Evolutionary conservation across 192 early-diverging fungal genomes (phyloP), one percentile per base, ranked within the genome.

Genomic region (Umbelopsis sp.): DNA sequence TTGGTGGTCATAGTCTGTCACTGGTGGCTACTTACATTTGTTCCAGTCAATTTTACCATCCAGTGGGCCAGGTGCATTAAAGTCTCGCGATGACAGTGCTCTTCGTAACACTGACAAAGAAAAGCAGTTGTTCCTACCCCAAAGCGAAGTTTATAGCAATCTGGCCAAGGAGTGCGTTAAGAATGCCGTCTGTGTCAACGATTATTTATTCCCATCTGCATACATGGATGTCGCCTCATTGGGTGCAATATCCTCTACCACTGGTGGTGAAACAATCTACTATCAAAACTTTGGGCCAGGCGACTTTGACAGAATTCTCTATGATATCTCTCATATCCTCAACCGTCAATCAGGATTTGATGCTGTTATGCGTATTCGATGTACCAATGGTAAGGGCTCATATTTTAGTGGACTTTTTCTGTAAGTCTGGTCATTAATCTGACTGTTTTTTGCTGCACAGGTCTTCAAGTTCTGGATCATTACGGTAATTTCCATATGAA

Each of bases 401-500:
- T 43, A n/a, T 36, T 38, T 31, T 41, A 24, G 43, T 90, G 85
- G 91, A 3, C 82, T 97, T 67, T 90, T 90, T 22, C 85, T 96
- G 9, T 80, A 90, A 98, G 76, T 91, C 91, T 73, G 96, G 97
- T 65, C n/a, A 66, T n/a, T n/a, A n/a, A n/a, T n/a, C n/a, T n/a
- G n/a, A 38, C 1, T 31, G 12, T 71, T 41, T 7, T 56, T 45
- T 31, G 49, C 29, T 44, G 34, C 12, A 20, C 50, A 90, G 87
- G 91, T 8, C 81, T 99, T 67, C 91, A 91, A 26, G 87, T 96
- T 8, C 80, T 87, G 8, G 95, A 98, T 70, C 91, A 99, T 78
- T 92, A 92, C 72, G 97, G 97, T 66, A 97, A 97, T 84, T 92
- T 98, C 77, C 91, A 90, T 71, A 97, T 97, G 94, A 93, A 91